Evolutionary conservation across 202 grass and related monocot species (phyloP).

Genomic region (Zoysia matrella): DNA sequence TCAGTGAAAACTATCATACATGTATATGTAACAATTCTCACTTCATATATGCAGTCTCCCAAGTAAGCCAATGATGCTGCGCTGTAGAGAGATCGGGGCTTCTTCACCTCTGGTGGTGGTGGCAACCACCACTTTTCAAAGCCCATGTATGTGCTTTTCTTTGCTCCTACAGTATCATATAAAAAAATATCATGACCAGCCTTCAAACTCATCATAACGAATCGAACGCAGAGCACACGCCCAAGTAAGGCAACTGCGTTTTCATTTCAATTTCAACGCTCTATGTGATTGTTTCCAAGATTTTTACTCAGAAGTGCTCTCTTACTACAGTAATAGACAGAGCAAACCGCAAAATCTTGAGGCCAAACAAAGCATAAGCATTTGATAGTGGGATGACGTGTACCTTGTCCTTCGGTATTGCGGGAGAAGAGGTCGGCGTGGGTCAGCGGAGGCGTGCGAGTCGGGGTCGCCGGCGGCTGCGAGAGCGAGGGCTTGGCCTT

Average conservation of each 20-base stretch:
- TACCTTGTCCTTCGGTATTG: conserved; percentile 47
- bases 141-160: conserved; percentile 70
- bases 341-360: background rate
- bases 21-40: conserved; percentile 21
- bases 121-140: conserved; percentile 94
- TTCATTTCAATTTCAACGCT: conserved; percentile 10
- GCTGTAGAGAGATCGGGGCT: conserved; percentile 83
- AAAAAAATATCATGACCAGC: conserved; percentile 15
- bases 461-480: too few relatives aligned
- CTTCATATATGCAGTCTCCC: conserved; percentile 99
- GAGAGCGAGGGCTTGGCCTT: conserved; percentile 19
- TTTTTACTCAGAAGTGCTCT: background rate
- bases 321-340: background rate
- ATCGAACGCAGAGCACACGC: background rate
- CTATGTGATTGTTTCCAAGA: background rate
- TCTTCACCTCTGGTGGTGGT: conserved; percentile 74
- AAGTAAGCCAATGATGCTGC: conserved; percentile 31
- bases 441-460: conserved; percentile 46
- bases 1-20: background rate
- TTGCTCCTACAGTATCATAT: background rate
- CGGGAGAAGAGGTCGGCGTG: conserved; percentile 53
- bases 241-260: background rate
- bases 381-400: background rate
- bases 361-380: background rate
- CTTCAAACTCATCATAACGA: background rate